A percentile compares a stretch with the other conserved stretches of the same genome.
phyloP scores from a whole-genome alignment of 331 rosid species.

The Pyracantha coccinea region DNA sequence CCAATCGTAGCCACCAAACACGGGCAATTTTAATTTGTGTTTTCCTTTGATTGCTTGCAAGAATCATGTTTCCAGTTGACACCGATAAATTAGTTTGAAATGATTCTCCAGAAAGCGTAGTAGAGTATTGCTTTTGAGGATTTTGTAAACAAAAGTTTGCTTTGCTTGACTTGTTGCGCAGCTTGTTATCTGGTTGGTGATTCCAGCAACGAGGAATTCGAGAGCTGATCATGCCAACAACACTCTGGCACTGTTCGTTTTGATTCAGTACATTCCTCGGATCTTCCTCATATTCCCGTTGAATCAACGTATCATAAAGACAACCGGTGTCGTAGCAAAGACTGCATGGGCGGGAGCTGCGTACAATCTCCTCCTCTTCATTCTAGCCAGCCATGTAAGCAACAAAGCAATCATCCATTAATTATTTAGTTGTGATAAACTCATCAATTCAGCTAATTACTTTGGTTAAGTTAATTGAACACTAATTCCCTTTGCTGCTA shows the following conservation, averaged over 20 bases:
- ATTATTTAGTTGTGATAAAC: background rate
- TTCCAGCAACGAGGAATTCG: constrained; percentile 41
- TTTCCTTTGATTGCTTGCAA: background rate
- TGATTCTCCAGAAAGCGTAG: background rate
- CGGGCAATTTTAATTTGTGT: background rate
- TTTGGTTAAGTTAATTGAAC: background rate
- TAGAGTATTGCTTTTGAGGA: background rate
- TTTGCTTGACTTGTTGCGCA: constrained; percentile 13
- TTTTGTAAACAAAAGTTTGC: background rate
- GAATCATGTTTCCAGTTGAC: background rate
- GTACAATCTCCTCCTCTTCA: constrained; percentile 76
- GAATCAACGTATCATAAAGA: constrained; percentile 60
- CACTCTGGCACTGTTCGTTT: constrained; percentile 73
- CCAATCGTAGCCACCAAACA: background rate
- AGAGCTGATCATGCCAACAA: constrained; percentile 66
- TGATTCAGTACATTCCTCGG: constrained; percentile 78
- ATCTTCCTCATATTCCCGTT: constrained; percentile 79
- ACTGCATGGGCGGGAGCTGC: constrained; percentile 97
- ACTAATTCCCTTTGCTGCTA: background rate
- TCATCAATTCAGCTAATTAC: background rate
- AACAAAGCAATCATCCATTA: background rate
- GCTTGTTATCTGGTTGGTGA: constrained; percentile 69
- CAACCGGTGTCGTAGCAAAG: constrained; percentile 71
- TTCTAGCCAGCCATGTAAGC: constrained; percentile 87
- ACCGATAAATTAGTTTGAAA: too few relatives aligned